Evolutionary conservation across 805 yeast genomes (phyloP), one percentile per base, ranked within the genome.

Genomic region (Kazachstania martiniae): DNA sequence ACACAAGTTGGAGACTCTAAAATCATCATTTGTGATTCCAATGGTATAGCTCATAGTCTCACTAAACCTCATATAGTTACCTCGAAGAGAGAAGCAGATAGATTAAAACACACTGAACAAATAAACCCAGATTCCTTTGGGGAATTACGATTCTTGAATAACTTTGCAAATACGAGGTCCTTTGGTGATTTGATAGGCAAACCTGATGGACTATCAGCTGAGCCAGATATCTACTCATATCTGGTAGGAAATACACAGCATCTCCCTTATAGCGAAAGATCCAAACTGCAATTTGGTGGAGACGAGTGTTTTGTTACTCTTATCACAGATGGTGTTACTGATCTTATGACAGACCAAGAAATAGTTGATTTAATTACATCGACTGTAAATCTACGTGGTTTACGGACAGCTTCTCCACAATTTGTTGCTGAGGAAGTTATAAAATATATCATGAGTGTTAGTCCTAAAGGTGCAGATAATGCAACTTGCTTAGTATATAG

Each of bases 1-100:
- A 87, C 93, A 1, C 98, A 91, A 50, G 76, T 89, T 10, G 98
- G 98, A 5, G 98, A 91, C 52, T 81, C 96, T 3, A 71, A 82
- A 40, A 85, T 93, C 5, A 68, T 91, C 2, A 46, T 91, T n/a
- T 81, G 91, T 41, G 97, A 87, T 56, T 69, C 68, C 35, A 56
- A 66, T 34, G 97, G 97, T 3, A 60, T 70, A 25, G 94, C 94
- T 1, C 87, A 78, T 43, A 65, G 83, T 13, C 61, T 91, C 32
- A 83, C 94, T 1, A 65, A 71, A 23, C 71, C 76, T 22, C 98
- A 91, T 56, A 95, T 89, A 56, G 94, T 96, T 2, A 71, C 83
- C 1, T 78, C 86, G 29, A 79, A 85, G 1, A 62, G 72, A 8
- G 98, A 91, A 57, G 69, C 81, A 2, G 62, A 72, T 31, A 63